phyloP scores from a whole-genome alignment of 352 stramenopile genomes.

The Phytophthora sp. region DNA sequence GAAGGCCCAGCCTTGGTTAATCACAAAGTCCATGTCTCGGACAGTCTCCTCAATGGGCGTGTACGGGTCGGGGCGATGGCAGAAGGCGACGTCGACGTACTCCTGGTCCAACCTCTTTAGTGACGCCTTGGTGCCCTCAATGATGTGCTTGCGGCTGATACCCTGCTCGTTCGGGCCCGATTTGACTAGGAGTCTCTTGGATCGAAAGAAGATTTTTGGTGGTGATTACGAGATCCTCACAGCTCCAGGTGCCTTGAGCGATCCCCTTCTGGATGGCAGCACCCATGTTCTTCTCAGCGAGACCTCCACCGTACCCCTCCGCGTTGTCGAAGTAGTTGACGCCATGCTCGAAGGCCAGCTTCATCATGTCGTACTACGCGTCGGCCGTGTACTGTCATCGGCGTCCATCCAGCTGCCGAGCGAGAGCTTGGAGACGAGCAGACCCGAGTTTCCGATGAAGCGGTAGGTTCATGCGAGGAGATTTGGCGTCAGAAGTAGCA shows the following conservation, averaged over 20 bases:
- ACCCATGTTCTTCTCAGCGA: constrained; percentile 45
- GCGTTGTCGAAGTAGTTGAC: constrained; percentile 66
- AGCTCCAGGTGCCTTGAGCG: constrained; percentile 14
- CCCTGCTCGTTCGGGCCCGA: constrained; percentile 31
- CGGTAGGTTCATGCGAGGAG: constrained; percentile 8
- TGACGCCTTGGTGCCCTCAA: constrained; percentile 48
- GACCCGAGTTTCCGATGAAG: constrained; percentile 5
- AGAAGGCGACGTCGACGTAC: constrained; percentile 55
- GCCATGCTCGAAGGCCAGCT: constrained; percentile 39
- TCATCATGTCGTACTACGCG: constrained; percentile 40
- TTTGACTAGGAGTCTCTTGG: background rate
- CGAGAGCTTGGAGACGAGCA: constrained; percentile 6
- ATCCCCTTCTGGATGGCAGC: constrained; percentile 42
- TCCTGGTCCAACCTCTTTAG: constrained; percentile 45
- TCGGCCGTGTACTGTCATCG: constrained; percentile 21
- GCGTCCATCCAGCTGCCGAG: constrained; percentile 42
- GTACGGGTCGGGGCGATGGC: constrained; percentile 35
- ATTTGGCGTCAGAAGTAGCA: background rate
- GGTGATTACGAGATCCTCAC: constrained; percentile 58
- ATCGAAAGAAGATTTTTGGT: constrained; percentile 65
- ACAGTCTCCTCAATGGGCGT: constrained; percentile 40
- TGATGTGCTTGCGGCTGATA: constrained; percentile 49
- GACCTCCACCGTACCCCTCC: constrained; percentile 37
- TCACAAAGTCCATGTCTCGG: constrained; percentile 34
- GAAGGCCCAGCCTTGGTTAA: constrained; percentile 47